Evolutionary conservation across 2,329 filamentous ascomycete genomes (phyloP).

Genomic region (Boeremia exigua): DNA sequence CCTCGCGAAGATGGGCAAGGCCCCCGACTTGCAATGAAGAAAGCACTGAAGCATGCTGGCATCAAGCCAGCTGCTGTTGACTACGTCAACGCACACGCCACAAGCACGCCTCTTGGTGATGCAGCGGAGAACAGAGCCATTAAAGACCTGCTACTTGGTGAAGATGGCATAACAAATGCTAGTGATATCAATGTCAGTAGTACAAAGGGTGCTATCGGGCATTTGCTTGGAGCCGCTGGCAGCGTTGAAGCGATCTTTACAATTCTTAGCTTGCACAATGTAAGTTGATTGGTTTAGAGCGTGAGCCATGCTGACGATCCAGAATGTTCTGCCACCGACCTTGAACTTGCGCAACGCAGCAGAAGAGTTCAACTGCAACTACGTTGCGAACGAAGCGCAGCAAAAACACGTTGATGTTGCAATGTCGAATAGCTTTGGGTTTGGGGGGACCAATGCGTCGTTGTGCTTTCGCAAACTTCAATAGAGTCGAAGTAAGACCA

Average conservation of each 20-base stretch:
- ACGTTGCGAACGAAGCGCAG: constrained; percentile 76
- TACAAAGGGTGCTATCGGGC: constrained; percentile 91
- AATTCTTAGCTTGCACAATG: constrained; percentile 78
- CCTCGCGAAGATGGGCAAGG: constrained; percentile 83
- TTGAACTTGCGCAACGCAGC: constrained; percentile 75
- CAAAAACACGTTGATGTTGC: constrained; percentile 73
- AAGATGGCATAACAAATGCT: constrained; percentile 68
- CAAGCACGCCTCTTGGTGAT: constrained; percentile 85
- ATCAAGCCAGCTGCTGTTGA: constrained; percentile 75
- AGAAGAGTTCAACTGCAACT: constrained; percentile 78
- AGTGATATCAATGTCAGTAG: constrained; percentile 82
- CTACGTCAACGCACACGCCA: constrained; percentile 96
- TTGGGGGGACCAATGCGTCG: constrained; percentile 94
- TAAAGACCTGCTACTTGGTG: constrained; percentile 74
- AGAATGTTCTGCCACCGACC: constrained; percentile 85
- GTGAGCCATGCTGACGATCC: constrained; percentile 18
- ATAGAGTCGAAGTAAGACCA: constrained; percentile 18
- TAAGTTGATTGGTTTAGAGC: constrained; percentile 52
- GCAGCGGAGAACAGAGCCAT: constrained; percentile 87
- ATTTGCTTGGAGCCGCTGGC: constrained; percentile 89
- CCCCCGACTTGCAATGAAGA: constrained; percentile 83
- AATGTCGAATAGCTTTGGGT: constrained; percentile 95
- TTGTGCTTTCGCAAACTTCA: constrained; percentile 71
- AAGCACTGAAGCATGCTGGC: constrained; percentile 75
- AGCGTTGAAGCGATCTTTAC: constrained; percentile 89